phyloP scores from a whole-genome alignment of 2,329 filamentous ascomycete species.

The Zymoseptoria passerinii region DNA sequence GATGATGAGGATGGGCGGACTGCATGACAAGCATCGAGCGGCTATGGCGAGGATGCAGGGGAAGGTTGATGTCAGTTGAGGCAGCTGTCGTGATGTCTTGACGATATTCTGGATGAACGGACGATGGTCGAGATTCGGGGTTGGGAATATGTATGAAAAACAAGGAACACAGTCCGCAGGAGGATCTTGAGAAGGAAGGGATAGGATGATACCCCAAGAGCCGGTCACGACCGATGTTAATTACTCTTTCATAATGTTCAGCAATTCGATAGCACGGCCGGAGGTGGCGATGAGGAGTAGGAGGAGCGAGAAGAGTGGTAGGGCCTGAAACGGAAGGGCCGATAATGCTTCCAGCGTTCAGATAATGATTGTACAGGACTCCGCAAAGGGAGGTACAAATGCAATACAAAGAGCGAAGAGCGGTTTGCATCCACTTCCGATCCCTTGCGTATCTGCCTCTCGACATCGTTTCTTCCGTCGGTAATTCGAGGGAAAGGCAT shows the following conservation, averaged over 20 bases:
- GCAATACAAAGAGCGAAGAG: not conserved
- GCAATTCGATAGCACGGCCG: not conserved
- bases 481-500: too few species aligned
- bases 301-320: not conserved
- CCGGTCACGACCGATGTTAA: not conserved
- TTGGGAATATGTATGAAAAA: too few species aligned
- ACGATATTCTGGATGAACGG: not conserved
- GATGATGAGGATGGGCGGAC: slow-evolving; percentile 65
- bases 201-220: not conserved
- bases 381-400: not conserved
- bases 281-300: not conserved
- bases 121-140: too few species aligned
- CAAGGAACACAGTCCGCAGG: not conserved
- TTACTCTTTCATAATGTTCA: not conserved
- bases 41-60: slow-evolving; percentile 74
- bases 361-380: not conserved
- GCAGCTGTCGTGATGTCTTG: not conserved
- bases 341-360: not conserved
- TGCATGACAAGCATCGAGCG: slow-evolving; percentile 69
- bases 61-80: slow-evolving; percentile 19
- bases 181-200: not conserved
- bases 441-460: too few species aligned
- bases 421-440: too few species aligned
- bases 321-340: not conserved
- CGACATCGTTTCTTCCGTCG: too few species aligned